phyloP scores from a whole-genome alignment of 1,284 basidiomycete species.

The Polyporus tsugae region DNA sequence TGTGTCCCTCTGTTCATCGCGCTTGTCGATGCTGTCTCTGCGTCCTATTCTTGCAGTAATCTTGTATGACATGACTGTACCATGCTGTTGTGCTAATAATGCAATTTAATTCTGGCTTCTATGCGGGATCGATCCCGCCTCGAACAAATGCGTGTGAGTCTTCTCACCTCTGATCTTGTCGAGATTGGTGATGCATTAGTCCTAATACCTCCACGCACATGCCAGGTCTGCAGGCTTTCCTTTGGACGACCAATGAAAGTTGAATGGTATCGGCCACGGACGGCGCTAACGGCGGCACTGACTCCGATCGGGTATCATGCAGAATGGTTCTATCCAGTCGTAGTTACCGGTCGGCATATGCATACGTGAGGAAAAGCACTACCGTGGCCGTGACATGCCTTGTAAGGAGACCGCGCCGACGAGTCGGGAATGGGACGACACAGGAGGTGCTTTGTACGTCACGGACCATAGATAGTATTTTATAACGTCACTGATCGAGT shows the following conservation, averaged over 20 bases:
- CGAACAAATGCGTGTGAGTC: not conserved
- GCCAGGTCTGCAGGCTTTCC: too few relatives aligned
- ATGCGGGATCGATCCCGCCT: not conserved
- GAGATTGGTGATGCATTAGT: not conserved
- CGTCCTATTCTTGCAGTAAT: not conserved
- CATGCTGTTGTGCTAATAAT: constrained; percentile 1
- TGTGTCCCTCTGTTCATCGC: not conserved
- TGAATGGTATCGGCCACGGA: too few relatives aligned
- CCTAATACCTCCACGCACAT: not conserved
- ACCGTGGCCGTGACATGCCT: too few relatives aligned
- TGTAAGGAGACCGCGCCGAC: not conserved
- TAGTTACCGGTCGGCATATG: too few relatives aligned
- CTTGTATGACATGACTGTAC: not conserved
- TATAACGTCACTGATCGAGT: too few relatives aligned
- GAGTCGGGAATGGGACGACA: too few relatives aligned
- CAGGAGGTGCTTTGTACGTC: not conserved
- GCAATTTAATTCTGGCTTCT: not conserved
- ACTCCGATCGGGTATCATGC: too few relatives aligned
- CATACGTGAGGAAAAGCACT: too few relatives aligned
- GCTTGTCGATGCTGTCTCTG: not conserved
- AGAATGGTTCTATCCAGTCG: too few relatives aligned
- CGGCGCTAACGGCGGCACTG: too few relatives aligned
- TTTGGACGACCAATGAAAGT: too few relatives aligned
- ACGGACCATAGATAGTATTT: not conserved
- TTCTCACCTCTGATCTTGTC: not conserved